These are phyloP conservation scores for Volutella citrinella DNA, from an alignment of 2,329 filamentous ascomycete genomes.

Conservation along the genomic window DNA sequence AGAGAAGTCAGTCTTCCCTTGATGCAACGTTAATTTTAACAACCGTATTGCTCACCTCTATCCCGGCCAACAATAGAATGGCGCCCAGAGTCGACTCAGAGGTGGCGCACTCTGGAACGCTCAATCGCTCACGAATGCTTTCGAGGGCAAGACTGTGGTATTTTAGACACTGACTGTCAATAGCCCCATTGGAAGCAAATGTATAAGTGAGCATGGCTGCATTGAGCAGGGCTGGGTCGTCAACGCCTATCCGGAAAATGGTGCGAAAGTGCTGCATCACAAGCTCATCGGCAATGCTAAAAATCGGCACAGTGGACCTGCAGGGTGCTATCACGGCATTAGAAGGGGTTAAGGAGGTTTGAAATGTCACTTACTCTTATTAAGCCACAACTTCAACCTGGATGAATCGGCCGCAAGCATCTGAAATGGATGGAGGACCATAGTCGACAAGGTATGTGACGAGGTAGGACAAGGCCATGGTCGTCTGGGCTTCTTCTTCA, in stretches of 20 bases:
- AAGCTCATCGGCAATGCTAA: conserved; percentile 35
- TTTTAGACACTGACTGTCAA: conserved; percentile 31
- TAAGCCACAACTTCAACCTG: conserved; percentile 10
- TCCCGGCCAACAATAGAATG: conserved; percentile 39
- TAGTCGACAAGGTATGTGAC: background rate
- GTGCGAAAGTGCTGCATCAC: conserved; percentile 35
- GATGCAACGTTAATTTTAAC: too few species aligned
- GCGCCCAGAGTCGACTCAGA: conserved; percentile 38
- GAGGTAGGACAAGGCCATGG: rapidly evolving
- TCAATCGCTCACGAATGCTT: conserved; percentile 33
- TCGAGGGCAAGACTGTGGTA: conserved; percentile 33
- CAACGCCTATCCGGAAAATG: conserved; percentile 30
- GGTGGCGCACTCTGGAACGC: conserved; percentile 19
- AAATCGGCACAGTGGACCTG: conserved; percentile 31
- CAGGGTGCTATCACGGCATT: background rate
- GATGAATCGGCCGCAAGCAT: conserved; percentile 10
- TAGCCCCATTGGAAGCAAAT: conserved; percentile 26
- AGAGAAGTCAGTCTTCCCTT: conserved; percentile 7
- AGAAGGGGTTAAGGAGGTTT: too few species aligned
- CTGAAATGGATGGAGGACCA: conserved; percentile 10
- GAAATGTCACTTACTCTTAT: conserved; percentile 12
- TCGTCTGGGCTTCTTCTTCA: background rate
- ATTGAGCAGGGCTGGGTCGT: conserved; percentile 36
- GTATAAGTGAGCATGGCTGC: conserved; percentile 38
- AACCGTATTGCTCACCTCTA: conserved; percentile 32